Base-by-base conservation (phyloP, 768 basidiomycete genomes). In the Xanthoconium stramineum region DNA sequence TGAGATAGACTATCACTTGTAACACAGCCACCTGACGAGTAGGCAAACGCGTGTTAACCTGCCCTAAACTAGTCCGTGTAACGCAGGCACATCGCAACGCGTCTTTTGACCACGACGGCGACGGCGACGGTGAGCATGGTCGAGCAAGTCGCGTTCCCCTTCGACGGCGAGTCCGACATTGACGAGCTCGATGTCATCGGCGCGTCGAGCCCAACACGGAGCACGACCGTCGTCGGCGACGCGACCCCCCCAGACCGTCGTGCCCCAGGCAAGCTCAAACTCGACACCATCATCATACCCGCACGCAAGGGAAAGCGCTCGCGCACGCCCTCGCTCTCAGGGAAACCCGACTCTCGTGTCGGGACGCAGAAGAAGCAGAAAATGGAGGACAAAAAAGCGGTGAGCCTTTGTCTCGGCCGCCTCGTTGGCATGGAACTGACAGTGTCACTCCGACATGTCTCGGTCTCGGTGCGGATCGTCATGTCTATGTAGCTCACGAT, bases 401-500 rank as follows among this genome's bases (percentile, higher is more conserved):
- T 80, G 60, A 57, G 74, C 2, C 24, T 32, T 9, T 36, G 13
- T 17, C 28, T 36, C 10, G 28, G 7, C 20, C 9, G 15, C 11
- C 24, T 0, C 6, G 17, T 3, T 15, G 9, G 35, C 17, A 4
- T 30, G 20, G 30, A 6, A 35, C 52, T 58, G 37, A 65, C 40
- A 17, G 7, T 4, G 24, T 24, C 24, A 24, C 24, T 24, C 24
- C 4, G 24, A 24, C 24, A n/a, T n/a, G n/a, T n/a, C n/a, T n/a
- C n/a, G n/a, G 19, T 43, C 46, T 30, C 20, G 33, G 19, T 47
- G 17, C 19, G 39, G 39, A n/a, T 35, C 3, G 12, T 11, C 19
- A n/a, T n/a, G n/a, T n/a, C n/a, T n/a, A n/a, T n/a, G n/a, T n/a
- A 82, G 81, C 68, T 73, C 49, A 83, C 80, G 3, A 65, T 73